Evolutionary conservation across 2,329 filamentous ascomycete genomes (phyloP), one percentile per base, ranked within the genome.

Genomic region (Hymenoscyphus repandus): DNA sequence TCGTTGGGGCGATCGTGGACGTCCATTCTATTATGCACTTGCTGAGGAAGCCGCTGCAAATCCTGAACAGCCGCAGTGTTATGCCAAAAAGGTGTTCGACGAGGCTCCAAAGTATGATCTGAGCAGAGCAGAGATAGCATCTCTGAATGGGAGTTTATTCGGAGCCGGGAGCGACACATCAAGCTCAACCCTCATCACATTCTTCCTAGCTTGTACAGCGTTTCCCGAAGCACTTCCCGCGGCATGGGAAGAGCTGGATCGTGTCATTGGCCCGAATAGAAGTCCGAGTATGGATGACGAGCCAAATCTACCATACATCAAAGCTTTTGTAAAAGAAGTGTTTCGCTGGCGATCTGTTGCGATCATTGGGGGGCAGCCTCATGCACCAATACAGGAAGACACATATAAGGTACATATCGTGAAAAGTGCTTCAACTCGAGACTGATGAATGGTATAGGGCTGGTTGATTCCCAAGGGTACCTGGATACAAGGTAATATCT

Each of bases 321-420:
- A 73, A 47, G 65, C 66, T 27, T 65, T 77, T 15, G 62, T 78
- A 10, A 69, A 75, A 47, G 76, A 79, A 55, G 69, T 70, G 4
- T 64, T 71, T 37, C 69, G 75, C 6, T 74, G 70, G 69, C 66
- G 67, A 32, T 74, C 74, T 2, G 66, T 77, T 5, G 70, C 69
- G 5, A 54, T 56, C 20, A 73, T 75, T 2, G 64, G 77, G 2
- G 75, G 74, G 2, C 74, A 82, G 34, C 78, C 80, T 1, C 79
- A 83, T 61, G 72, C 68, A 38, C 70, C 76, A 10, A 69, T 75
- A 2, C 65, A 73, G 46, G 78, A 83, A 44, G 79, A 82, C 49
- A 67, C 73, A 10, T 83, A 81, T 20, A 69, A 76, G 36, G 56
- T 56, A 36, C 36, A 50, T n/a, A 15, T n/a, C 12, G 17, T 33